A percentile compares a stretch with the other conserved stretches of the same genome.
These are phyloP conservation scores for Rhodosporidiobolus sp. DNA, from an alignment of 768 basidiomycete genomes.

Conservation along the genomic window DNA sequence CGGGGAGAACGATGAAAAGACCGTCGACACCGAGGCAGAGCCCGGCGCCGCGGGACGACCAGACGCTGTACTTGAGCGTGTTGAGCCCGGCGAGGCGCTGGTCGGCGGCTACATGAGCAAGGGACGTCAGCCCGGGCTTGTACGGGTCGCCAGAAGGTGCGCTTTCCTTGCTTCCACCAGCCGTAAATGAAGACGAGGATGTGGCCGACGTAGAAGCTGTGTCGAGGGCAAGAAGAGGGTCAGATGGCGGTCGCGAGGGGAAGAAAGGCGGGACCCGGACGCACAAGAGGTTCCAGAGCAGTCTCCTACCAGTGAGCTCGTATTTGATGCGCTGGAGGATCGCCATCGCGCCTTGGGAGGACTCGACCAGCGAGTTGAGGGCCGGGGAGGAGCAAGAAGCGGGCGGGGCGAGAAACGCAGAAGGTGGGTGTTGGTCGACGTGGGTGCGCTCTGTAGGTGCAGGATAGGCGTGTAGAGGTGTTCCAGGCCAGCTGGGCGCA, in stretches of 20 bases:
- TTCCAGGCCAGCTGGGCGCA: neutral
- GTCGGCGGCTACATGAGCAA: slow-evolving; percentile 52
- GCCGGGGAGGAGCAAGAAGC: neutral
- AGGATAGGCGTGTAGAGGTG: too few species aligned
- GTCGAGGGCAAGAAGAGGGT: neutral
- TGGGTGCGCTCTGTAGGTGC: neutral
- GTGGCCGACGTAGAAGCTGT: slow-evolving; percentile 70
- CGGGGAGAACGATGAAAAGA: slow-evolving; percentile 77
- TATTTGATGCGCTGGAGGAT: slow-evolving; percentile 4
- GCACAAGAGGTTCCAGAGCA: slow-evolving; percentile 46
- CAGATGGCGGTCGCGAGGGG: neutral
- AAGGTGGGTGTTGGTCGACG: neutral
- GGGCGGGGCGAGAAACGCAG: neutral
- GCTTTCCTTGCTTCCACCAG: slow-evolving; percentile 52
- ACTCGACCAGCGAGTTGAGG: neutral
- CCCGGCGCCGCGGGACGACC: slow-evolving; percentile 86
- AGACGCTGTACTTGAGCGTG: slow-evolving; percentile 74
- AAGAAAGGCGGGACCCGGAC: neutral
- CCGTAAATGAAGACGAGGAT: slow-evolving; percentile 73
- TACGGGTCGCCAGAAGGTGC: neutral
- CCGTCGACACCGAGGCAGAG: slow-evolving; percentile 85
- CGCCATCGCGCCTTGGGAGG: neutral
- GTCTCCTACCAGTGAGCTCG: slow-evolving; percentile 43
- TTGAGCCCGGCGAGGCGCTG: slow-evolving; percentile 69
- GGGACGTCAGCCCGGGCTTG: neutral